Conservation (phyloP, 2,329 filamentous ascomycete species). For the Alternaria gansuensis region DNA sequence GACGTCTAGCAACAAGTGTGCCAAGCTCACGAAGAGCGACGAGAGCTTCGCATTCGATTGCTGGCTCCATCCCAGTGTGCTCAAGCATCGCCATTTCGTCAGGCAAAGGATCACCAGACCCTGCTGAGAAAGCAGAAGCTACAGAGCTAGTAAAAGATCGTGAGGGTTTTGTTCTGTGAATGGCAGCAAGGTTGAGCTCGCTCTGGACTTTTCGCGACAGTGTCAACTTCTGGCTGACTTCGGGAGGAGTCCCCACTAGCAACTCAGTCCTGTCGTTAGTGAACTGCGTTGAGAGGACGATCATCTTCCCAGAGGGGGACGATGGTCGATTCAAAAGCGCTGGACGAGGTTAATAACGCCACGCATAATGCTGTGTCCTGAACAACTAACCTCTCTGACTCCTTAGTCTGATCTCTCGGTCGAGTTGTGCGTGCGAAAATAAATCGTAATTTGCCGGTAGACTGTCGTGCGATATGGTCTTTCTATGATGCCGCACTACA, state of each 20-base stretch:
- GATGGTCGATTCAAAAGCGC: constrained; percentile 39
- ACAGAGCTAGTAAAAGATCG: constrained; percentile 22
- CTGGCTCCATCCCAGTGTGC: constrained; percentile 16
- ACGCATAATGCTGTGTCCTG: neutral
- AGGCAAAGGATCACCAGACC: constrained; percentile 42
- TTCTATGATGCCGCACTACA: constrained; percentile 44
- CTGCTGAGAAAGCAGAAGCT: constrained; percentile 48
- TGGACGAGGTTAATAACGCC: constrained; percentile 17
- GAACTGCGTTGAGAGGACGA: constrained; percentile 52
- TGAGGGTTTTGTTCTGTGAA: constrained; percentile 13
- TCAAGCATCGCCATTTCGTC: constrained; percentile 36
- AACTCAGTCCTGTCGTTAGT: constrained; percentile 39
- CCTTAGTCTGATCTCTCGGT: constrained; percentile 36
- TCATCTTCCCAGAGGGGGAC: constrained; percentile 54
- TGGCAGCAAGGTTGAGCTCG: constrained; percentile 37
- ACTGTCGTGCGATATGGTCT: constrained; percentile 26
- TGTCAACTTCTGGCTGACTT: constrained; percentile 14
- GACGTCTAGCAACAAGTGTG: constrained; percentile 46
- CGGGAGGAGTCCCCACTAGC: constrained; percentile 47
- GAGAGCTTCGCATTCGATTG: constrained; percentile 43
- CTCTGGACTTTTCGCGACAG: constrained; percentile 45
- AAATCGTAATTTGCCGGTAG: constrained; percentile 17
- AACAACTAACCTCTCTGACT: constrained; percentile 38
- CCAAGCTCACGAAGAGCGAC: constrained; percentile 50
- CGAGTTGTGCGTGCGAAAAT: constrained; percentile 33